Evolutionary conservation across 2,329 filamentous ascomycete species (phyloP).

Genomic region (Diaporthe caulivora): DNA sequence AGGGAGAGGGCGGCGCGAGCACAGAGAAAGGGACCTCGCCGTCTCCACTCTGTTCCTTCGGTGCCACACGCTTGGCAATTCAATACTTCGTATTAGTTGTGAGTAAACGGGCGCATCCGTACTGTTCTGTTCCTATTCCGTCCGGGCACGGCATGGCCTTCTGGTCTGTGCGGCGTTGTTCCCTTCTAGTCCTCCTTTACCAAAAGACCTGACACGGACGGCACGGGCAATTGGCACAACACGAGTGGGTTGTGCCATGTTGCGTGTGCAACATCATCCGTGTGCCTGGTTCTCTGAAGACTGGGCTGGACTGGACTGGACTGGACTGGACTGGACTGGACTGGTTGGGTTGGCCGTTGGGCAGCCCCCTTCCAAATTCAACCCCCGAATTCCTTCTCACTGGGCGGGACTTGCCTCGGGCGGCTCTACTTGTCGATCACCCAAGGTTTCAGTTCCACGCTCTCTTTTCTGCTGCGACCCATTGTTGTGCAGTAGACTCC

Average conservation of each 20-base stretch:
- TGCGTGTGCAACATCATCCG: background rate
- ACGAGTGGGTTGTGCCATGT: slow-evolving; percentile 14
- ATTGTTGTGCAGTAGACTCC: slow-evolving; percentile 23
- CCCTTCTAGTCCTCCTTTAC: background rate
- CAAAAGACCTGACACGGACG: slow-evolving; percentile 7
- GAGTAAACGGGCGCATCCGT: slow-evolving; percentile 18
- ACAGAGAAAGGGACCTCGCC: slow-evolving; percentile 22
- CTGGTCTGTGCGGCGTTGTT: background rate
- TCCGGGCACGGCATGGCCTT: background rate
- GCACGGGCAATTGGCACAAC: background rate
- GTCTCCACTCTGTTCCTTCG: slow-evolving; percentile 26
- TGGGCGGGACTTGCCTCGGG: slow-evolving; percentile 26
- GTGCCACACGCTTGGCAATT: slow-evolving; percentile 29
- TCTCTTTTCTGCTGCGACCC: slow-evolving; percentile 8
- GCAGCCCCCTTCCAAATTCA: background rate
- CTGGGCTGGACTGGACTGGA: background rate
- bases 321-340: too few relatives aligned
- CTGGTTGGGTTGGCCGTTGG: too few relatives aligned
- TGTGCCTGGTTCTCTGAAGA: background rate
- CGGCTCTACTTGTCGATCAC: slow-evolving; percentile 21
- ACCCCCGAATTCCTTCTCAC: background rate
- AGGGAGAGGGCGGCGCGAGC: background rate
- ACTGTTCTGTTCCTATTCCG: background rate
- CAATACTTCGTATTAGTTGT: slow-evolving; percentile 27
- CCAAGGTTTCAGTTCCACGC: slow-evolving; percentile 21